Conservation (phyloP, 2,329 filamentous ascomycete genomes). For the Sporothrix schenckii region DNA sequence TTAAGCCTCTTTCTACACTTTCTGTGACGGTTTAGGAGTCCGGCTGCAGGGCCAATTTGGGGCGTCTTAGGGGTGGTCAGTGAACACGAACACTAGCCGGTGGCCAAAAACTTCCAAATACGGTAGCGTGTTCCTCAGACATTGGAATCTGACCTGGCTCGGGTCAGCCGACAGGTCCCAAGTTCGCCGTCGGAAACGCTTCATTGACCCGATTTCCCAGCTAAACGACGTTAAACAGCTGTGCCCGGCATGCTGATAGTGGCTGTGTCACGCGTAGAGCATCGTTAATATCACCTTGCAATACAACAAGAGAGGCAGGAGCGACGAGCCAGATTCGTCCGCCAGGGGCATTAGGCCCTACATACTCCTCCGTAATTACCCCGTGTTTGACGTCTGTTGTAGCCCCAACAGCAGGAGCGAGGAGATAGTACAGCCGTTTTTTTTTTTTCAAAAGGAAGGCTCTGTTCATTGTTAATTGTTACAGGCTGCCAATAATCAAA, state of each 20-base stretch:
- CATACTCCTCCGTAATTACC: too few relatives aligned
- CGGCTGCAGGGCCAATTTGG: background rate
- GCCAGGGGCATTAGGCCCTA: background rate
- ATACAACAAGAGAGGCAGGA: background rate
- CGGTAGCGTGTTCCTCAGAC: too few relatives aligned
- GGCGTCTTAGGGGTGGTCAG: background rate
- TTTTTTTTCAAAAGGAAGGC: background rate
- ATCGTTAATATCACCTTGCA: background rate
- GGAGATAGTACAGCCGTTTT: background rate
- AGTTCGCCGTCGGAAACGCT: background rate
- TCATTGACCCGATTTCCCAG: background rate
- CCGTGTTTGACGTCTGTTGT: background rate
- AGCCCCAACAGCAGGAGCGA: background rate
- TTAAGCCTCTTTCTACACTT: background rate
- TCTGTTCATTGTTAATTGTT: background rate
- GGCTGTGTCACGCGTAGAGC: conserved; percentile 15
- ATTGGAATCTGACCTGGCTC: conserved; percentile 15
- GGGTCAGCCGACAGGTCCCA: conserved; percentile 13
- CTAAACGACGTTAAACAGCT: background rate
- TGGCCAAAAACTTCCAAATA: too few relatives aligned
- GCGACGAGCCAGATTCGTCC: background rate
- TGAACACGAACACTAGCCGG: too few relatives aligned
- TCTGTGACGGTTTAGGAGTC: too few relatives aligned
- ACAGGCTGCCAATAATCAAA: background rate
- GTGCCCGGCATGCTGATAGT: conserved; percentile 12